phyloP scores from a whole-genome alignment of 1,284 basidiomycete species.

The Moniliella sp. region DNA sequence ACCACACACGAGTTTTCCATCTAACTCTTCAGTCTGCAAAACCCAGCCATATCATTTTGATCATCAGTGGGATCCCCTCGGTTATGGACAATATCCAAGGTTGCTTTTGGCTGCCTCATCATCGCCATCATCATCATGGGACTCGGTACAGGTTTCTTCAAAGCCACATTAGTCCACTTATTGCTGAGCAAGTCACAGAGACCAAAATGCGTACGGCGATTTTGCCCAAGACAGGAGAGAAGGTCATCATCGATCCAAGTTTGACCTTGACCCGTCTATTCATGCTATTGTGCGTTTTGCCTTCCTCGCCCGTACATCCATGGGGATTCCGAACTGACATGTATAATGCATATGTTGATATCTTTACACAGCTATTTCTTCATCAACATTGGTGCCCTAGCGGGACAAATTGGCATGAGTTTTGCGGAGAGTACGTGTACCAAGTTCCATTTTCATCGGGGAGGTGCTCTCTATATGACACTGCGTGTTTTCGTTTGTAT shows the following conservation, averaged over 20 bases:
- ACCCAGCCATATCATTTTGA: constrained; percentile 54
- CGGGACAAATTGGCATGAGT: constrained; percentile 35
- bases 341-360: too few relatives aligned
- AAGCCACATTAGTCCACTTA: constrained; percentile 36
- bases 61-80: constrained; percentile 49
- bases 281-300: constrained; percentile 27
- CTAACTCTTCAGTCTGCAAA: too few relatives aligned
- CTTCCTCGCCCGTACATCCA: too few relatives aligned
- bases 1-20: too few relatives aligned
- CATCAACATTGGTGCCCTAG: constrained; percentile 26
- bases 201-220: constrained; percentile 27
- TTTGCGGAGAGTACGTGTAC: too few relatives aligned
- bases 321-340: too few relatives aligned
- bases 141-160: constrained; percentile 54
- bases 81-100: constrained; percentile 41
- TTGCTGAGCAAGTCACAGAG: constrained; percentile 37
- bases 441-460: too few relatives aligned
- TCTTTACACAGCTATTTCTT: too few relatives aligned
- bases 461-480: too few relatives aligned
- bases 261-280: constrained; percentile 40
- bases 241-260: constrained; percentile 58
- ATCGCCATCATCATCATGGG: constrained; percentile 27
- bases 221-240: constrained; percentile 44
- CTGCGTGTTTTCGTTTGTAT: too few relatives aligned
- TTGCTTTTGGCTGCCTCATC: constrained; percentile 45